Conservation (phyloP, 1,284 basidiomycete species). For the Phylloporus sp. region DNA sequence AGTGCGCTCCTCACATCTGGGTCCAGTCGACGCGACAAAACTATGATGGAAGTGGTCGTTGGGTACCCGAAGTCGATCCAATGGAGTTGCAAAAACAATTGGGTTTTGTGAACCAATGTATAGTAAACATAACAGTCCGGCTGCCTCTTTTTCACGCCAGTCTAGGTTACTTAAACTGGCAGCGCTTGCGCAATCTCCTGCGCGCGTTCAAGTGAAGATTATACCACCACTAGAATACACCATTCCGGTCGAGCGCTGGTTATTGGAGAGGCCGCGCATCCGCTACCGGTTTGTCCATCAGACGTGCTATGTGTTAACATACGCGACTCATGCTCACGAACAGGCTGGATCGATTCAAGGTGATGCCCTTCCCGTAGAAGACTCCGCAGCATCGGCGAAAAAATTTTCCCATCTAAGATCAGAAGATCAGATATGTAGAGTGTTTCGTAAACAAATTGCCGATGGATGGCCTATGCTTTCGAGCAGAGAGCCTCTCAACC, state of each 20-base stretch:
- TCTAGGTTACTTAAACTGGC: conserved; percentile 50
- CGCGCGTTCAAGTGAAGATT: conserved; percentile 43
- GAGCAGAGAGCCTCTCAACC: conserved; percentile 25
- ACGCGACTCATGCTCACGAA: neutral
- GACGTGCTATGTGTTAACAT: neutral
- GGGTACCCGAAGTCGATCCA: conserved; percentile 10
- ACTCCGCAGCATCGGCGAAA: conserved; percentile 58
- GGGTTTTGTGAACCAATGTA: conserved; percentile 45
- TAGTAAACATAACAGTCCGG: neutral
- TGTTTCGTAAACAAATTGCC: conserved; percentile 44
- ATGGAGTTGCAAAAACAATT: conserved; percentile 30
- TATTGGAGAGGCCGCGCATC: conserved; percentile 58
- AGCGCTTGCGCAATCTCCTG: conserved; percentile 38
- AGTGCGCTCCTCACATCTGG: conserved; percentile 34
- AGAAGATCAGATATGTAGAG: conserved; percentile 52
- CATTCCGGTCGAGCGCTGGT: conserved; percentile 45
- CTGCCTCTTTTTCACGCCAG: neutral
- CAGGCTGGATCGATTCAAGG: conserved; percentile 59
- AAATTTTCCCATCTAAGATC: conserved; percentile 57
- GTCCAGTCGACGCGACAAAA: conserved; percentile 12
- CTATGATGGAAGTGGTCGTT: conserved; percentile 5
- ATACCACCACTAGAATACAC: conserved; percentile 51
- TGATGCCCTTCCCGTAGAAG: conserved; percentile 55
- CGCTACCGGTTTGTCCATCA: conserved; percentile 47
- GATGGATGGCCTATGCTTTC: conserved; percentile 43